Evolutionary conservation across 2,329 filamentous ascomycete genomes (phyloP), one percentile per base, ranked within the genome.

Genomic region (Diaporthe vaccinii): DNA sequence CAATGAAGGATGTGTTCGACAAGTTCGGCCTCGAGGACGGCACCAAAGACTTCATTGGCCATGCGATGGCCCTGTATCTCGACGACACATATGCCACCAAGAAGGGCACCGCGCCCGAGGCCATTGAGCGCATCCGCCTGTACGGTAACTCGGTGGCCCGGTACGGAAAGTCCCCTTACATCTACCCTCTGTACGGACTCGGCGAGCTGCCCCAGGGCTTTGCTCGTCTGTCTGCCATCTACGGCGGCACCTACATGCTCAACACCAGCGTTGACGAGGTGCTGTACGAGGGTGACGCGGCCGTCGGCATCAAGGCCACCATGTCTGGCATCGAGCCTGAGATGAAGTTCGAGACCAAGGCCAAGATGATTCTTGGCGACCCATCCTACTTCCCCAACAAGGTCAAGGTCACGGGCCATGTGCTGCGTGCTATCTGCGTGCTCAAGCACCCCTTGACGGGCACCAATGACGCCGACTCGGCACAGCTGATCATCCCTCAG

Each of bases 201-300:
- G 97, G 94, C 83, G 97, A 99, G 88, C 93, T 99, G 74, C 97
- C 97, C 49, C 97, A 99, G 87, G 96, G 96, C 76, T 99, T 99
- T 82, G 97, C 97, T 78, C 96, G 97, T 85, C 91, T 99, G 73
- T 98, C 96, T 55, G 97, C 97, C 84, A 98, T 99, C 86, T 98
- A 99, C 83, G 97, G 97, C 78, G 97, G 97, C 80, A 99, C 97
- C 69, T 99, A 99, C 88, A 99, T 99, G 96, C 93, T 99, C 82
- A 98, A 98, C 89, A 98, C 97, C 80, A 92, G 92, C 79, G 91
- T 99, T 74, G 94, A 98, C 78, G 97, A 99, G 88, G 87, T 99
- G 79, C 85, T 94, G 77, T 98, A 97, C 83, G 95, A 97, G 75
- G 91, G 89, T 74, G 91, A 90, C 82, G 98, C 97, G 89, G 94